A percentile compares a stretch with the other conserved stretches of the same genome.
Conservation (phyloP, 2,329 filamentous ascomycete species). For the Aspergillus floridensis region DNA sequence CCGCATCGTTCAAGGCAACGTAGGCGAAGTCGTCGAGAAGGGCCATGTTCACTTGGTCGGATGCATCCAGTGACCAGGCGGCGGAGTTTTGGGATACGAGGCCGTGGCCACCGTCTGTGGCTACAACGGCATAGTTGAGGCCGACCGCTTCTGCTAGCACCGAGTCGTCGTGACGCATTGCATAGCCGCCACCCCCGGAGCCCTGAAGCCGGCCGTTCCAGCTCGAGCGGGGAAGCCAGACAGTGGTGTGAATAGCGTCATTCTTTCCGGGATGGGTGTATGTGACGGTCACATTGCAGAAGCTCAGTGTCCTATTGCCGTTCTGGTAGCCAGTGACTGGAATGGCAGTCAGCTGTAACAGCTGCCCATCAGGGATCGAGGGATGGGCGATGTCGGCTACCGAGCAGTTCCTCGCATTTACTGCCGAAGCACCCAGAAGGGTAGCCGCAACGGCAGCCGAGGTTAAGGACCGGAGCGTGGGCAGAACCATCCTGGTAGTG, state of each 20-base stretch:
- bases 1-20: slow-evolving; percentile 5
- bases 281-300: slow-evolving; percentile 8
- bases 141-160: neutral
- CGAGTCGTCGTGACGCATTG: neutral
- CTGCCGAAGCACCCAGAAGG: neutral
- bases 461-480: neutral
- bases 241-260: slow-evolving; percentile 2
- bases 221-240: slow-evolving; percentile 1
- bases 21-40: slow-evolving; percentile 3
- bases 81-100: neutral
- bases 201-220: slow-evolving; percentile 10
- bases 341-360: slow-evolving; percentile 6
- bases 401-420: slow-evolving; percentile 2
- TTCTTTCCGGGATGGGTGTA: slow-evolving; percentile 7
- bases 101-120: neutral
- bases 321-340: slow-evolving; percentile 1
- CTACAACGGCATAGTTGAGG: neutral
- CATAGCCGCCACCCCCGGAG: slow-evolving; percentile 4
- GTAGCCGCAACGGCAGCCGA: neutral
- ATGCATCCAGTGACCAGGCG: neutral
- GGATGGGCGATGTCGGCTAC: slow-evolving; percentile 1
- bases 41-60: slow-evolving; percentile 1
- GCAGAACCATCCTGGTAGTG: neutral
- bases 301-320: neutral
- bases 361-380: slow-evolving; percentile 6